These are phyloP conservation scores for Dicorynia guianensis DNA, from an alignment of 306 rosid species.

Conservation along the genomic window DNA sequence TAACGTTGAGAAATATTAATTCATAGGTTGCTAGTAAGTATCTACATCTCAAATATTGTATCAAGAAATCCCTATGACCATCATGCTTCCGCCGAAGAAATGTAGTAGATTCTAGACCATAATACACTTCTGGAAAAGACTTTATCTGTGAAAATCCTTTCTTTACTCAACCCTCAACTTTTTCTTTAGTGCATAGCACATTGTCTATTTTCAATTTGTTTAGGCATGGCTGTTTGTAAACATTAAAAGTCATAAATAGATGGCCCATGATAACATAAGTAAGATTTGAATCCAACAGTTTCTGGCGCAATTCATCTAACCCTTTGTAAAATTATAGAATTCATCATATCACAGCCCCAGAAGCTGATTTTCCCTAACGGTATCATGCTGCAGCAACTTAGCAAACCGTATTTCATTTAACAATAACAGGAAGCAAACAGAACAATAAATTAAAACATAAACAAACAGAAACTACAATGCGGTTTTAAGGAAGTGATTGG, in stretches of 20 bases:
- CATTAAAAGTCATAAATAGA: not conserved
- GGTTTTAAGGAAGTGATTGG: no score
- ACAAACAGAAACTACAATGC: no score
- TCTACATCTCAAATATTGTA: conserved; percentile 7
- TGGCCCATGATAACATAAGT: not conserved
- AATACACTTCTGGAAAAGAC: not conserved
- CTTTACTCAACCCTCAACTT: not conserved
- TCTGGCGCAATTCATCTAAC: conserved; percentile 19
- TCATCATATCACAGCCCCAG: no score
- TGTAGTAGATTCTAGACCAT: not conserved
- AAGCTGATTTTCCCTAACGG: no score
- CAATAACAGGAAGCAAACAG: no score
- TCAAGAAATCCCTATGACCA: conserved; percentile 26
- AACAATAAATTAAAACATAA: no score
- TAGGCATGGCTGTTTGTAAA: not conserved
- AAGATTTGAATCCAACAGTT: conserved; percentile 14
- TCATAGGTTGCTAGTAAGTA: not conserved
- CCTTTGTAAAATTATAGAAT: not conserved
- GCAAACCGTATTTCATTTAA: no score
- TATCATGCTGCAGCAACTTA: no score
- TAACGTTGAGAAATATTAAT: not conserved
- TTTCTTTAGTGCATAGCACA: no score
- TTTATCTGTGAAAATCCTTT: not conserved
- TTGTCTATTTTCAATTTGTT: not conserved
- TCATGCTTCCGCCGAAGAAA: not conserved